phyloP scores from a whole-genome alignment of 345 rosid species.

The Erodium maritimum region DNA sequence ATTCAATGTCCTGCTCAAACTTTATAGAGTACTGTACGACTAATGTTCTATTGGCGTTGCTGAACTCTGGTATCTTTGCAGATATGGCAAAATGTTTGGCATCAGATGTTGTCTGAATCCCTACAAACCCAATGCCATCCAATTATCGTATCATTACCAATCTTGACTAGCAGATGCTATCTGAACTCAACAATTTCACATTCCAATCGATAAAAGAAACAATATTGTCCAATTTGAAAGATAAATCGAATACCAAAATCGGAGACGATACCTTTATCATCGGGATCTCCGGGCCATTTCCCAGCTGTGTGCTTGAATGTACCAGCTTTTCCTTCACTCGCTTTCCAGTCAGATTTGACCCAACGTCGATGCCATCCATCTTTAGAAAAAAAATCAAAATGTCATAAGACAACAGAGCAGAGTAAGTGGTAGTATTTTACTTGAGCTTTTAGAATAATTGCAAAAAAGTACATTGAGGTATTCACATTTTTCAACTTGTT shows the following conservation, averaged over 20 bases:
- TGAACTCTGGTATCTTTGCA: slow-evolving; percentile 40
- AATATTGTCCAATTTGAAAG: no score
- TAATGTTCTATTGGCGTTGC: slow-evolving; percentile 37
- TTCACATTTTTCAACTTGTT: no score
- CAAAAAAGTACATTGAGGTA: not conserved
- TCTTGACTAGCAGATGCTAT: no score
- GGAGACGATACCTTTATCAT: slow-evolving; percentile 21
- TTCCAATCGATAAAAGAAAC: not conserved
- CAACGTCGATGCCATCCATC: slow-evolving; percentile 37
- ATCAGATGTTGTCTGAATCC: slow-evolving; percentile 9
- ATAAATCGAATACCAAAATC: not conserved
- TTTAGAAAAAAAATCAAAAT: slow-evolving; percentile 2
- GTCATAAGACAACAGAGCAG: not conserved
- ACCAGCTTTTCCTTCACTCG: slow-evolving; percentile 29
- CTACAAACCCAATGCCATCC: not conserved
- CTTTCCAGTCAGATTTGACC: slow-evolving; percentile 34
- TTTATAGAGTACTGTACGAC: slow-evolving; percentile 44
- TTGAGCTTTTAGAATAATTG: not conserved
- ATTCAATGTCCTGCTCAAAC: slow-evolving; percentile 46
- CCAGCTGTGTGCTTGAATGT: slow-evolving; percentile 26
- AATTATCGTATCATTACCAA: not conserved
- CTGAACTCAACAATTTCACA: not conserved
- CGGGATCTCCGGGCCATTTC: slow-evolving; percentile 26
- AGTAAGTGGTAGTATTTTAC: not conserved
- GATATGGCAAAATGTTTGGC: slow-evolving; percentile 40